Base-by-base conservation (phyloP, 306 rosid genomes). In the Cucurbita maxima region DNA sequence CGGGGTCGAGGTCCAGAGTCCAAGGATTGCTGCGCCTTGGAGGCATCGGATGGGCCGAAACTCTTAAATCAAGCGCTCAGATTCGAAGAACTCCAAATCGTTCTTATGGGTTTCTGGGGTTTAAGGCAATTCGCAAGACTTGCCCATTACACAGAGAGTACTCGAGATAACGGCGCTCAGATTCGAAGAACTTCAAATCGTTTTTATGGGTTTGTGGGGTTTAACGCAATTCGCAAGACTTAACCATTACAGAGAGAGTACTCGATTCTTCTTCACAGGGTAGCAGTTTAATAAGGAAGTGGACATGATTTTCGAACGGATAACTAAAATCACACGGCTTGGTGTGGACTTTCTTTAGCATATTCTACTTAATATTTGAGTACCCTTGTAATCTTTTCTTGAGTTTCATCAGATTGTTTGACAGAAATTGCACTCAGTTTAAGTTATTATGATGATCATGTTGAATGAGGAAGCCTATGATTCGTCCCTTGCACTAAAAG, bases 1-100 rank as follows among this genome's bases (percentile, higher is more conserved):
- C 91, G 3, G 87, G 69, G 72, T 73, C 83, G 67, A 79, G 69
- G 75, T 73, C 83, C 45, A 79, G 64, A 59, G 61, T 72, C 86
- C 86, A 80, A 5, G 77, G 44, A 56, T 55, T 79, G 51, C 45
- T 79, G 53, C 78, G 74, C 73, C 77, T n/a, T 48, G 73, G 77
- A 12, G 76, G 59, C 90, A 83, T 81, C 56, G 74, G 79, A 40
- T 71, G 1, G 12, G 37, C 22, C 2, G 0, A 43, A n/a, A 19
- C 20, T 57, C 8, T 7, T 44, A n/a, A 43, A 56, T 62, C 5
- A 14, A 72, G 72, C 16, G 51, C 20, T 76, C 41, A 13, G 61
- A 52, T 36, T 50, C 22, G 16, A 58, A 15, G 25, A 62, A 52
- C 48, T 5, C 45, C 4, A 10, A 40, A 25, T 43, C 34, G 10